Evolutionary conservation across 1,139 yeast genomes (phyloP).

Genomic region (Geotrichum siamense): DNA sequence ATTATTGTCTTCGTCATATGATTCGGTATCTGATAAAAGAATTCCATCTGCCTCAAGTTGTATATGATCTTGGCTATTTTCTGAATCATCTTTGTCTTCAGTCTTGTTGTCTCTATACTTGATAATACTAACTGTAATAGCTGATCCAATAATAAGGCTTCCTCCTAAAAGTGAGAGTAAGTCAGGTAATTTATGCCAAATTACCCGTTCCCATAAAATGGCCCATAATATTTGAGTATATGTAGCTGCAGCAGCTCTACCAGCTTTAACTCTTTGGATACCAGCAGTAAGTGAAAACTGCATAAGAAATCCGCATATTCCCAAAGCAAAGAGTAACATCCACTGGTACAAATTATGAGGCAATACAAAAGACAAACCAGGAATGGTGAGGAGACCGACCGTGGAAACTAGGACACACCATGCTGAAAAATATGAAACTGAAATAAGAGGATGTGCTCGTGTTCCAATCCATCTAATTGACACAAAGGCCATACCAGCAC

Average conservation of each 20-base stretch:
- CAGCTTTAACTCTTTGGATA: slow-evolving; percentile 73
- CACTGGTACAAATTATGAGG: slow-evolving; percentile 61
- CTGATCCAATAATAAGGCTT: slow-evolving; percentile 57
- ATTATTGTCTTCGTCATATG: slow-evolving; percentile 3
- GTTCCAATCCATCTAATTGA: slow-evolving; percentile 68
- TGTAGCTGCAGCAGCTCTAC: slow-evolving; percentile 65
- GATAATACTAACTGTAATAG: slow-evolving; percentile 42
- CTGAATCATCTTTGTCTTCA: slow-evolving; percentile 9
- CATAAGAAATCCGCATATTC: slow-evolving; percentile 73
- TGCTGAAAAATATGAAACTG: slow-evolving; percentile 70
- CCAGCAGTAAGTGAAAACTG: slow-evolving; percentile 78
- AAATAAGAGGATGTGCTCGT: slow-evolving; percentile 68
- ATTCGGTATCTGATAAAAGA: neutral
- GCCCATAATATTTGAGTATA: slow-evolving; percentile 78
- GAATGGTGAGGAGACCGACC: slow-evolving; percentile 48
- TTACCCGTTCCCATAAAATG: slow-evolving; percentile 60
- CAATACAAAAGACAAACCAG: slow-evolving; percentile 49
- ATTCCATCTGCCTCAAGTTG: neutral
- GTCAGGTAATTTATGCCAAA: slow-evolving; percentile 72
- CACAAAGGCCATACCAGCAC: slow-evolving; percentile 66
- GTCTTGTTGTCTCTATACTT: slow-evolving; percentile 10
- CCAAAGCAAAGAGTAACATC: slow-evolving; percentile 54
- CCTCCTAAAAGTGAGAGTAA: slow-evolving; percentile 64
- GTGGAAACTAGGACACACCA: slow-evolving; percentile 51
- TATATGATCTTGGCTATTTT: neutral